phyloP scores from a whole-genome alignment of 2,329 filamentous ascomycete genomes.

The Bipolaris oryzae region DNA sequence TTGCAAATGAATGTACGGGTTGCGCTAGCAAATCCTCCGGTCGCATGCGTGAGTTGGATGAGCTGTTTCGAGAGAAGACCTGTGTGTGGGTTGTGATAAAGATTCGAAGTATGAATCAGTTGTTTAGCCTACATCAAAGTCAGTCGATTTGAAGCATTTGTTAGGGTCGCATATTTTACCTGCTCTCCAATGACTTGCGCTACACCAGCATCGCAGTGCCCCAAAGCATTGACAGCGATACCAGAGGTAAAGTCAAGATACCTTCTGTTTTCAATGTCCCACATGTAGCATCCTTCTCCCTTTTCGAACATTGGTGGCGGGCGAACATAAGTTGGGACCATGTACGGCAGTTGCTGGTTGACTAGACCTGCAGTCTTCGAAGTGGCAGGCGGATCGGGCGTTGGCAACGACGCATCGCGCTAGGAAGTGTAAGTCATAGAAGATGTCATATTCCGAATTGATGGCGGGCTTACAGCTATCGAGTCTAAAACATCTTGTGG shows the following conservation, averaged over 20 bases:
- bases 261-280: constrained; percentile 84
- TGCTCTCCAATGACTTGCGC: constrained; percentile 77
- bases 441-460: neutral
- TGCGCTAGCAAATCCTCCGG: constrained; percentile 81
- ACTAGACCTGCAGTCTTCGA: constrained; percentile 78
- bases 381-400: constrained; percentile 74
- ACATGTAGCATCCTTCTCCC: constrained; percentile 85
- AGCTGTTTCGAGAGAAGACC: constrained; percentile 85
- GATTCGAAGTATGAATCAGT: constrained; percentile 89
- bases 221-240: constrained; percentile 92
- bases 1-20: constrained; percentile 90
- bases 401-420: constrained; percentile 58
- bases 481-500: constrained; percentile 50
- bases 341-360: constrained; percentile 77
- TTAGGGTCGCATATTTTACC: constrained; percentile 50
- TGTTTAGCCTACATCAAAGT: constrained; percentile 59
- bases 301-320: constrained; percentile 88
- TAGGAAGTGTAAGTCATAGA: constrained; percentile 23
- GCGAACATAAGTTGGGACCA: constrained; percentile 94
- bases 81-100: constrained; percentile 97
- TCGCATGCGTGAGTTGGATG: constrained; percentile 77
- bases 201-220: constrained; percentile 85
- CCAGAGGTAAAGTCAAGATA: constrained; percentile 96
- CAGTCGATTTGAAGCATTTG: constrained; percentile 8
- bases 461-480: constrained; percentile 45